Evolutionary conservation across 345 rosid species (phyloP).

Genomic region (Ricinus communis): DNA sequence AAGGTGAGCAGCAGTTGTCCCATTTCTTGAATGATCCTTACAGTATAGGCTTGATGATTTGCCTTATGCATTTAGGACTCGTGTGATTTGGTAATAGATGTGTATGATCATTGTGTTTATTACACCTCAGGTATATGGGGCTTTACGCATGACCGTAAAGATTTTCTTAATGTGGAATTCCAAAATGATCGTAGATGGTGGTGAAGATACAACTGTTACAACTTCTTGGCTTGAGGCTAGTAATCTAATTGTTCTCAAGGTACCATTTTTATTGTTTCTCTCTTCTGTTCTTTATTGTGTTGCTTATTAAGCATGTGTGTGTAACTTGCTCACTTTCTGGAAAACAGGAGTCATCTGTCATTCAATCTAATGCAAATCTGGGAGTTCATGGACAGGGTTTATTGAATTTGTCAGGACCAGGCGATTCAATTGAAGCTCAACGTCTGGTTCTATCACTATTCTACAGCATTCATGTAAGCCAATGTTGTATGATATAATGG

Average conservation of each 20-base stretch:
- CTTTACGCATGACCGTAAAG: constrained; percentile 92
- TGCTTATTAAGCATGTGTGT: constrained; percentile 19
- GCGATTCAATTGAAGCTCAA: constrained; percentile 90
- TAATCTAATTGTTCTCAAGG: constrained; percentile 89
- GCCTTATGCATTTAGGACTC: neutral
- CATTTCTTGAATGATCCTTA: constrained; percentile 1
- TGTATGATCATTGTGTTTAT: neutral
- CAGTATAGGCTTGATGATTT: constrained; percentile 1
- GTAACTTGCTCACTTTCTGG: constrained; percentile 9
- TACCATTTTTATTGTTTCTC: constrained; percentile 25
- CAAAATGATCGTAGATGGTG: constrained; percentile 81
- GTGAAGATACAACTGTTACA: constrained; percentile 72
- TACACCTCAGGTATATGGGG: constrained; percentile 81
- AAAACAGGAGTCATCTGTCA: constrained; percentile 83
- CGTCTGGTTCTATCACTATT: constrained; percentile 90
- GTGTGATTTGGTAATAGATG: constrained; percentile 15
- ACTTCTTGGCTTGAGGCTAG: constrained; percentile 94
- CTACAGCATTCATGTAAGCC: constrained; percentile 82
- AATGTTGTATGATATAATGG: neutral
- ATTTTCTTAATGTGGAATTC: constrained; percentile 98
- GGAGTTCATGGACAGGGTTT: constrained; percentile 98
- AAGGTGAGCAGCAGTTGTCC: constrained; percentile 47
- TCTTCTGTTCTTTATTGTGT: constrained; percentile 8
- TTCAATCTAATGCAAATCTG: constrained; percentile 91
- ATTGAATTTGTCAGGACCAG: constrained; percentile 88